Percentiles rank a stretch among this genome's conserved stretches.
phyloP scores from a whole-genome alignment of 2,329 filamentous ascomycete species.

The Fusarium robinianum region DNA sequence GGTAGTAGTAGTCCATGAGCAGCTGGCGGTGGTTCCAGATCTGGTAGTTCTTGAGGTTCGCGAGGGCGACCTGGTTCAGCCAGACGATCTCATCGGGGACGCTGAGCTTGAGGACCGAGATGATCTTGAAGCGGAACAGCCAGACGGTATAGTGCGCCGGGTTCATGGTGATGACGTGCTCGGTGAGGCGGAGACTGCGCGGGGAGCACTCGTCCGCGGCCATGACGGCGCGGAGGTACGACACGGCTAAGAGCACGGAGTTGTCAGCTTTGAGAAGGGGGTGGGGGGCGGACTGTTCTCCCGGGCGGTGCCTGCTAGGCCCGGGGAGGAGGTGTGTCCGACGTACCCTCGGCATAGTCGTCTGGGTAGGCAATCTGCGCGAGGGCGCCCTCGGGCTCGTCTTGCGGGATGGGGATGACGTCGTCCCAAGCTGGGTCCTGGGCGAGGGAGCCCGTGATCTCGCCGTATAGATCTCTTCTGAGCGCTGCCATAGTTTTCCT shows the following conservation, averaged over 20 bases:
- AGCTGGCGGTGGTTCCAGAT: conserved; percentile 83
- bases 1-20: conserved; percentile 62
- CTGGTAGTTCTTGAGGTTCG: conserved; percentile 96
- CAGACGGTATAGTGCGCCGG: conserved; percentile 98
- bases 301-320: too few relatives aligned
- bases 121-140: conserved; percentile 86
- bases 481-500: conserved; percentile 57
- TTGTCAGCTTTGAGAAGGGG: too few relatives aligned
- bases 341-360: conserved; percentile 78
- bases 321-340: conserved; percentile 13
- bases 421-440: conserved; percentile 81
- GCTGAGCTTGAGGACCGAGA: conserved; percentile 68
- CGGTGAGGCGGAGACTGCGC: conserved; percentile 78
- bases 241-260: conserved; percentile 76
- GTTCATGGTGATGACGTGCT: conserved; percentile 90
- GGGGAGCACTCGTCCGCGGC: conserved; percentile 80
- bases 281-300: too few relatives aligned
- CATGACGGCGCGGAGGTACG: conserved; percentile 94
- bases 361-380: conserved; percentile 91
- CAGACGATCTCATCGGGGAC: conserved; percentile 77
- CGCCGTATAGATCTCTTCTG: conserved; percentile 57
- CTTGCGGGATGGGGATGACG: conserved; percentile 78
- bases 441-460: conserved; percentile 51
- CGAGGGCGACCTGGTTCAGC: conserved; percentile 81
- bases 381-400: conserved; percentile 82